Evolutionary conservation across 73 alveolate species (phyloP).

Genomic region (Paramecium pentaurelia): DNA sequence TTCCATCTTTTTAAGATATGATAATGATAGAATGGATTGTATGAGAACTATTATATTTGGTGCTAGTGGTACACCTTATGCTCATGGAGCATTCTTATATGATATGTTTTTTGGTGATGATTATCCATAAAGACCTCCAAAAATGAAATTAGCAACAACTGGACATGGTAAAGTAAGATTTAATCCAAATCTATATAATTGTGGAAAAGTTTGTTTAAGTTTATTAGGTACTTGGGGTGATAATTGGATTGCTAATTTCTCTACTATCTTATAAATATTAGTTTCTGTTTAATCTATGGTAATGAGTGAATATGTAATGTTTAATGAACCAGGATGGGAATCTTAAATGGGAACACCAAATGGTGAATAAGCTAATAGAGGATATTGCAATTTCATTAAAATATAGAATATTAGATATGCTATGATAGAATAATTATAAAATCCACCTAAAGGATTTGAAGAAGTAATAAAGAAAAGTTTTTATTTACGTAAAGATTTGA

Average conservation of each 20-base stretch:
- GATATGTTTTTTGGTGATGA: conserved; percentile 88
- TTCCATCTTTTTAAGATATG: conserved; percentile 93
- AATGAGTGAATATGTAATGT: conserved; percentile 94
- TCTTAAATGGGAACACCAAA: conserved; percentile 92
- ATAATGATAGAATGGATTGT: conserved; percentile 85
- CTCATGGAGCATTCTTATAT: conserved; percentile 93
- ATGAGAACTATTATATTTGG: conserved; percentile 95
- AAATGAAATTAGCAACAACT: conserved; percentile 87
- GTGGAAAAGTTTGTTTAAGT: conserved; percentile 96
- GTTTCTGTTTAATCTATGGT: conserved; percentile 92
- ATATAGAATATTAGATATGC: conserved; percentile 92
- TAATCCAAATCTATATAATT: conserved; percentile 94
- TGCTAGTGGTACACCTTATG: conserved; percentile 95
- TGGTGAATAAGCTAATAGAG: conserved; percentile 93
- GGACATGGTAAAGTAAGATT: conserved; percentile 94
- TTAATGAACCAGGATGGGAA: conserved; percentile 97
- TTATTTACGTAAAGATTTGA: conserved; percentile 75
- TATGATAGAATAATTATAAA: conserved; percentile 88
- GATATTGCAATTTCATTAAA: conserved; percentile 91
- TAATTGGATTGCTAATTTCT: conserved; percentile 95
- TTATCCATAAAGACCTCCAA: conserved; percentile 94
- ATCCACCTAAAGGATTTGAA: conserved; percentile 92
- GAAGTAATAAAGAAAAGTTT: conserved; percentile 74
- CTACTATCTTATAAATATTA: conserved; percentile 89
- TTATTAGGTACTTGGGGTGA: conserved; percentile 98